These are phyloP conservation scores for Cucurbita argyrosperma DNA, from an alignment of 306 rosid genomes.

Conservation along the genomic window DNA sequence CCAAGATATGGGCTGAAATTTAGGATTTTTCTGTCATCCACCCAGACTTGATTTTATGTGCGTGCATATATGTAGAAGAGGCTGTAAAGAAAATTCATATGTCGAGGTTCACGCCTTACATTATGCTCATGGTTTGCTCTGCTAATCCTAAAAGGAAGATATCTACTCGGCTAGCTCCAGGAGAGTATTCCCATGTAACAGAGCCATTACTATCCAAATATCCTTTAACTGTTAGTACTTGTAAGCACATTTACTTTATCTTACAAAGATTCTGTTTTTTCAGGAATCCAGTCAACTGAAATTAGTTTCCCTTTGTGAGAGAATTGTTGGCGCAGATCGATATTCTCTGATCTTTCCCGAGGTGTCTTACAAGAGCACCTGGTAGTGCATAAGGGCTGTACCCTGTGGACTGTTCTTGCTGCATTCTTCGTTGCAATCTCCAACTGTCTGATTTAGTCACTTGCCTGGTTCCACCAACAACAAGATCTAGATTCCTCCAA, in stretches of 20 bases:
- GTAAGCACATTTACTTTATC: too few species aligned
- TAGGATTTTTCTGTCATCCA: neutral
- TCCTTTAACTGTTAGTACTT: too few species aligned
- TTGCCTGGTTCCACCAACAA: neutral
- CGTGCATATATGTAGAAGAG: neutral
- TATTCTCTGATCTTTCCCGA: neutral
- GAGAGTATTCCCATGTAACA: too few species aligned
- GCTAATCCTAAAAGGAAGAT: neutral
- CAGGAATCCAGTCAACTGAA: too few species aligned
- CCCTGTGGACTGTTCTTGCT: neutral
- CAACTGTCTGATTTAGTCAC: neutral
- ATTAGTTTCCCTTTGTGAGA: neutral
- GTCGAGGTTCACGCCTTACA: neutral
- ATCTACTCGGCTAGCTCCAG: too few species aligned
- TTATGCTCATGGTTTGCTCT: neutral
- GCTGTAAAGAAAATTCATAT: too few species aligned
- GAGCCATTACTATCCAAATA: too few species aligned
- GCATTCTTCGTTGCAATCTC: neutral
- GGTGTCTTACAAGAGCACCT: neutral
- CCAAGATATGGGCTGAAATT: conserved; percentile 17
- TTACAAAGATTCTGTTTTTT: too few species aligned
- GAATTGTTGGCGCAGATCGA: neutral
- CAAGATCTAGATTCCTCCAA: neutral
- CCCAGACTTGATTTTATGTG: neutral
- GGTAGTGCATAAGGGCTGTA: neutral